Evolutionary conservation across 345 rosid genomes (phyloP).

Genomic region (Eucalyptus brandiana): DNA sequence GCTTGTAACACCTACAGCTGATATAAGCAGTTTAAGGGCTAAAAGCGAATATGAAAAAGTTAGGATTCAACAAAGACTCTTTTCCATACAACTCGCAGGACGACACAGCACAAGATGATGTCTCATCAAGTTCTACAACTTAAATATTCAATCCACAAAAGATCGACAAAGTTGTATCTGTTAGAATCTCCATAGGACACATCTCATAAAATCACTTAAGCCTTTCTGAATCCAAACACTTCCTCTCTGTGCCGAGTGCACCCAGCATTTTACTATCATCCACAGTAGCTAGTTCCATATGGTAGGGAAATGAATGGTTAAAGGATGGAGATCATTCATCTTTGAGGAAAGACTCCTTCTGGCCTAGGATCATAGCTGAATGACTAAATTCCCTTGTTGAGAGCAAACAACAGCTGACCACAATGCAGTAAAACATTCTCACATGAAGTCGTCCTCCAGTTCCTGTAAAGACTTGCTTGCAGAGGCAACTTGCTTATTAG

Average conservation of each 20-base stretch:
- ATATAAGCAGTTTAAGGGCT: neutral
- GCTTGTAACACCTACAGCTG: neutral
- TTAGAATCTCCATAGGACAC: neutral
- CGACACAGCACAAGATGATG: neutral
- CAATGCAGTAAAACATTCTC: neutral
- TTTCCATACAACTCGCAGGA: neutral
- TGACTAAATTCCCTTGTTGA: neutral
- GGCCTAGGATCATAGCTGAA: neutral
- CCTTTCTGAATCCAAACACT: neutral
- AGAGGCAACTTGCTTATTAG: constrained; percentile 84
- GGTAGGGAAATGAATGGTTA: neutral
- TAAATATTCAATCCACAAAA: neutral
- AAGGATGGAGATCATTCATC: neutral
- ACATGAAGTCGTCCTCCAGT: constrained; percentile 97
- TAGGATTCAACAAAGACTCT: neutral
- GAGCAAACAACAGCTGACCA: neutral
- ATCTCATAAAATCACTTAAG: neutral
- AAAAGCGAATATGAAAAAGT: neutral
- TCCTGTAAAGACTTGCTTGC: constrained; percentile 84
- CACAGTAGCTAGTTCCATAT: neutral
- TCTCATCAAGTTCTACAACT: neutral
- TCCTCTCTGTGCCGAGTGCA: neutral
- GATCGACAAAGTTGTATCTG: neutral
- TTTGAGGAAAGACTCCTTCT: neutral
- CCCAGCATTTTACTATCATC: neutral